A percentile compares a stretch with the other conserved stretches of the same genome.
Conservation (phyloP, 2,329 filamentous ascomycete genomes). For the Sclerotinia subarctica region DNA sequence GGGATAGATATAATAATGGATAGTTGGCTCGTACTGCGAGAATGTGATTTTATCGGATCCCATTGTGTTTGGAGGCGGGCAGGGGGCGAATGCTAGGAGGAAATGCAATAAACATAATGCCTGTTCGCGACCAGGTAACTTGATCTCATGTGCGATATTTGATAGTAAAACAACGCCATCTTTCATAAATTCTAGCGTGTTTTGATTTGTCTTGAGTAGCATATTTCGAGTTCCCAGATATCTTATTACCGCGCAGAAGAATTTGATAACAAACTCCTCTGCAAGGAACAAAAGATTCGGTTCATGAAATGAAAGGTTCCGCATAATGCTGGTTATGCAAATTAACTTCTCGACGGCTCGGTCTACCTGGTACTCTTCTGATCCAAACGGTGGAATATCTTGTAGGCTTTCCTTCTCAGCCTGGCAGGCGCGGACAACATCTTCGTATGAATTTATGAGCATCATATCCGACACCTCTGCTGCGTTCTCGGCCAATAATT, state of each 20-base stretch:
- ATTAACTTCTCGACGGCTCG: slow-evolving; percentile 82
- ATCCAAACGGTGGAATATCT: slow-evolving; percentile 71
- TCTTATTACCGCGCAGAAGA: slow-evolving; percentile 78
- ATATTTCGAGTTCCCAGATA: slow-evolving; percentile 87
- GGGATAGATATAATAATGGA: slow-evolving; percentile 84
- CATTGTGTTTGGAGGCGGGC: slow-evolving; percentile 60
- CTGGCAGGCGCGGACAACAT: slow-evolving; percentile 75
- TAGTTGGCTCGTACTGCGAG: slow-evolving; percentile 70
- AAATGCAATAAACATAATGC: slow-evolving; percentile 84
- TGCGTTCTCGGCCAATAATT: slow-evolving; percentile 78
- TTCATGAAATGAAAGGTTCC: slow-evolving; percentile 85
- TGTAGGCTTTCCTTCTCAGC: slow-evolving; percentile 69
- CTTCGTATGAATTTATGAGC: slow-evolving; percentile 80
- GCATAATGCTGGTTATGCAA: slow-evolving; percentile 86
- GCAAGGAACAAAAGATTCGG: slow-evolving; percentile 75
- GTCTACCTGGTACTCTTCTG: slow-evolving; percentile 75
- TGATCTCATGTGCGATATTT: slow-evolving; percentile 77
- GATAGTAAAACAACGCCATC: slow-evolving; percentile 86
- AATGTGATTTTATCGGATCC: slow-evolving; percentile 66
- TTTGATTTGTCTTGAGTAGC: slow-evolving; percentile 75
- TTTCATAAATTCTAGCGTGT: slow-evolving; percentile 96
- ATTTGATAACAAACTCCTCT: slow-evolving; percentile 73
- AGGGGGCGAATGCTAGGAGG: slow-evolving; percentile 83
- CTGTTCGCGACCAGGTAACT: slow-evolving; percentile 82
- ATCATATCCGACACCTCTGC: slow-evolving; percentile 85